Evolutionary conservation across 1,139 yeast genomes (phyloP).

Genomic region (Kodamaea plutei): DNA sequence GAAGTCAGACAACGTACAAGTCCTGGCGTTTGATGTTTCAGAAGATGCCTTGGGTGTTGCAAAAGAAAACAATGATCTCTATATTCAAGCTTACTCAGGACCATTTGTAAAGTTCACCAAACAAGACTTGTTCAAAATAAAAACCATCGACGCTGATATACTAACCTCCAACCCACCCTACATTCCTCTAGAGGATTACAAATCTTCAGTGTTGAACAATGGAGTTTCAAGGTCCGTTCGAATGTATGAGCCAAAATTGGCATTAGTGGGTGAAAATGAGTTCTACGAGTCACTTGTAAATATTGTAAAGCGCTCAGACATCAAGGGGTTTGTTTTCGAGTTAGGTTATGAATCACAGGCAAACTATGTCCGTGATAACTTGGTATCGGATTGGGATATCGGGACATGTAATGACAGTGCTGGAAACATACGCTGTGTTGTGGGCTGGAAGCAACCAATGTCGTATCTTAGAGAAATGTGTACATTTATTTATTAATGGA

Average conservation of each 20-base stretch:
- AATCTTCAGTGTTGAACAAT: slow-evolving; percentile 21
- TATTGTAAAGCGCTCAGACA: slow-evolving; percentile 32
- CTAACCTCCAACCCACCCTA: slow-evolving; percentile 90
- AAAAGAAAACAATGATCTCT: slow-evolving; percentile 32
- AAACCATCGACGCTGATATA: slow-evolving; percentile 37
- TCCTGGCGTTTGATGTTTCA: slow-evolving; percentile 62
- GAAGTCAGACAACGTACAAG: slow-evolving; percentile 11
- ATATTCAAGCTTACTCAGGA: slow-evolving; percentile 4
- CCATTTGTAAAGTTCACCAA: slow-evolving; percentile 14
- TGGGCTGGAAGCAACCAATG: slow-evolving; percentile 28
- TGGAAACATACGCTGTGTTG: slow-evolving; percentile 34
- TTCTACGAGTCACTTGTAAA: slow-evolving; percentile 59
- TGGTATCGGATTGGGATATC: slow-evolving; percentile 23
- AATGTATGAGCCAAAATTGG: slow-evolving; percentile 68
- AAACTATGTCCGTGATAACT: slow-evolving; percentile 15
- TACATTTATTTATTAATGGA: too few relatives aligned
- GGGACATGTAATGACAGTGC: slow-evolving; percentile 27
- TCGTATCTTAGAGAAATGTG: slow-evolving; percentile 3
- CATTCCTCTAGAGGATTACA: slow-evolving; percentile 50
- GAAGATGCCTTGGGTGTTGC: slow-evolving; percentile 50
- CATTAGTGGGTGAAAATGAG: slow-evolving; percentile 71
- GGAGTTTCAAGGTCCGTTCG: slow-evolving; percentile 60
- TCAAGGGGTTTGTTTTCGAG: slow-evolving; percentile 42
- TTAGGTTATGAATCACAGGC: slow-evolving; percentile 38
- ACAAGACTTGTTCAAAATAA: slow-evolving; percentile 8